phyloP scores from a whole-genome alignment of 106 monocot genomes.

The Apostasia shenzhenica region DNA sequence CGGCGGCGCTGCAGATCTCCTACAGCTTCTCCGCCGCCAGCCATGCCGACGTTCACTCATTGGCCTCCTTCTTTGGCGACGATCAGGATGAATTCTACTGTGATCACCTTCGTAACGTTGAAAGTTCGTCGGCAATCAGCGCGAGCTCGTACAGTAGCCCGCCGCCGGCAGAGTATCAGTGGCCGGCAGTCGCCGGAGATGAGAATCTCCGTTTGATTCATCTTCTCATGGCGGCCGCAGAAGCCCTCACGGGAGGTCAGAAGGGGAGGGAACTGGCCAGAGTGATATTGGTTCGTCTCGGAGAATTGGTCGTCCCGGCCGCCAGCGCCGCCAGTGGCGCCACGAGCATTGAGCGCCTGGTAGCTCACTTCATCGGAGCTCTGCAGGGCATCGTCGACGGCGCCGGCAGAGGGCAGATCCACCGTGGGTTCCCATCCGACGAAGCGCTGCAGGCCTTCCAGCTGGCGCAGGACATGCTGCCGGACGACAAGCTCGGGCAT shows the following conservation, averaged over 20 bases:
- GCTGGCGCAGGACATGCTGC: constrained; percentile 61
- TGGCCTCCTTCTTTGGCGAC: background rate
- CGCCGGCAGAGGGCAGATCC: background rate
- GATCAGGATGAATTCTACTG: background rate
- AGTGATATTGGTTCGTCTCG: constrained; percentile 57
- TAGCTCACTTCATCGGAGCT: constrained; percentile 40
- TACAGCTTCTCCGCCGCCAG: background rate
- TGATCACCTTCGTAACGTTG: background rate
- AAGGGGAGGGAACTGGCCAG: constrained; percentile 27
- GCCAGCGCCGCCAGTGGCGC: background rate
- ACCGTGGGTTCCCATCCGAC: background rate
- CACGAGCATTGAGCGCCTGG: constrained; percentile 42
- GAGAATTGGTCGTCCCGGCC: constrained; percentile 20
- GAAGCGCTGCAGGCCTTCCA: constrained; percentile 41
- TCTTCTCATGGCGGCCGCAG: constrained; percentile 31
- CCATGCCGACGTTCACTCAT: background rate
- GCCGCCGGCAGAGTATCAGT: background rate
- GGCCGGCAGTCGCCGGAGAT: background rate
- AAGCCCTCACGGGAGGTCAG: constrained; percentile 21
- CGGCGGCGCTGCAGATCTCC: background rate
- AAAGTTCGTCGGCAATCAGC: too few relatives aligned
- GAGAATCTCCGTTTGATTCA: constrained; percentile 26
- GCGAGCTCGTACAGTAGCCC: background rate
- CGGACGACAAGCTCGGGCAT: constrained; percentile 46
- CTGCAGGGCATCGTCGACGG: constrained; percentile 29